Conservation (phyloP, 257 asterid genomes). For the Scutellaria minor region DNA sequence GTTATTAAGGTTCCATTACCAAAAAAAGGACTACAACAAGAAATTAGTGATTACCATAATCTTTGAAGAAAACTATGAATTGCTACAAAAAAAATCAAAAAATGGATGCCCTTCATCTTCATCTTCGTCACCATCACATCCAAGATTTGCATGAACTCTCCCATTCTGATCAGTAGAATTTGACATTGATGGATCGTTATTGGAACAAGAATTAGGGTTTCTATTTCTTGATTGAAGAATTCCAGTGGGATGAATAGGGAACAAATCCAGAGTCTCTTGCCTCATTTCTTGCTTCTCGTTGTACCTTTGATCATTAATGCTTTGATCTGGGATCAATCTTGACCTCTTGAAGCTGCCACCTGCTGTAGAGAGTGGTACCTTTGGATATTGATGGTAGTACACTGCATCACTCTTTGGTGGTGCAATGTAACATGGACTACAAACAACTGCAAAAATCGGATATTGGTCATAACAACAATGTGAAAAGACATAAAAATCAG, state of each 20-base stretch:
- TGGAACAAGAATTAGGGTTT: too few relatives aligned
- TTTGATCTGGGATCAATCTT: conserved; percentile 38
- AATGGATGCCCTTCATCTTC: conserved; percentile 40
- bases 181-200: too few relatives aligned
- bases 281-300: conserved; percentile 23
- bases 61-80: conserved; percentile 7
- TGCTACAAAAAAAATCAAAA: conserved; percentile 61
- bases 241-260: conserved; percentile 81
- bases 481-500: background rate
- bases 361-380: conserved; percentile 48
- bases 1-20: too few relatives aligned
- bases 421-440: conserved; percentile 64
- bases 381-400: conserved; percentile 46
- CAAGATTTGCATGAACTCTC: background rate
- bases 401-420: conserved; percentile 43
- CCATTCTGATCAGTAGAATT: background rate
- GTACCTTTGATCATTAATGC: conserved; percentile 35
- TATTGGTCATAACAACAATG: background rate
- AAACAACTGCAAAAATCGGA: conserved; percentile 46
- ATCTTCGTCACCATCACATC: conserved; percentile 15
- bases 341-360: conserved; percentile 45
- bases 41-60: conserved; percentile 11
- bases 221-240: conserved; percentile 43
- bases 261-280: conserved; percentile 76
- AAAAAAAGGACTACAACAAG: too few relatives aligned